Percentiles rank a stretch among this genome's conserved stretches.
phyloP scores from a whole-genome alignment of 2,329 filamentous ascomycete genomes.

The Ilyonectria destructans region DNA sequence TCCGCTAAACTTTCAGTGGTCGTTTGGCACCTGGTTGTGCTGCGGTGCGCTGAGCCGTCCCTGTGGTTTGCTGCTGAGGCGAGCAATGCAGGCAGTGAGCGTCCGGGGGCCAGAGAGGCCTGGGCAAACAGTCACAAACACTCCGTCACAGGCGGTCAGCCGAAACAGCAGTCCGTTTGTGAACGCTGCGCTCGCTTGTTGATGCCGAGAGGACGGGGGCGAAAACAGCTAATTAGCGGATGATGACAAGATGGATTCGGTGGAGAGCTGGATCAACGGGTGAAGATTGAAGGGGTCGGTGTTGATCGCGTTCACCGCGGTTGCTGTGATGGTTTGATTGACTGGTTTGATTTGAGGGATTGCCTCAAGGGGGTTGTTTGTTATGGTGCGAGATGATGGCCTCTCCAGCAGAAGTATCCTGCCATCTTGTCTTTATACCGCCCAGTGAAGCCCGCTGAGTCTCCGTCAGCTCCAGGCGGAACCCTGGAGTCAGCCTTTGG shows the following conservation, averaged over 20 bases:
- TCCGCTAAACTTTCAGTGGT: conserved; percentile 45
- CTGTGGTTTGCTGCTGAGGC: conserved; percentile 1
- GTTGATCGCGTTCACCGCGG: conserved; percentile 34
- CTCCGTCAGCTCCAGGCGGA: not conserved
- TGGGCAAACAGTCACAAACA: not conserved
- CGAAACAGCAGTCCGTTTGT: conserved; percentile 1
- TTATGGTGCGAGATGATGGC: not conserved
- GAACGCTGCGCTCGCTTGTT: conserved; percentile 13
- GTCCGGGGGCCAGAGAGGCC: not conserved
- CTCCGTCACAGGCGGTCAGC: conserved; percentile 29
- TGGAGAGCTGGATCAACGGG: conserved; percentile 38
- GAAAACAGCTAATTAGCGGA: conserved; percentile 35
- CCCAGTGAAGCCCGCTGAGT: not conserved
- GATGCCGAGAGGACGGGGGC: conserved; percentile 10
- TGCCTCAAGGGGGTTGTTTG: conserved; percentile 17
- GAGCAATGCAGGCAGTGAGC: not conserved
- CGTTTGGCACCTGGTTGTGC: conserved; percentile 36
- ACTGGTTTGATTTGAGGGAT: conserved; percentile 31
- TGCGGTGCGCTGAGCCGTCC: conserved; percentile 19
- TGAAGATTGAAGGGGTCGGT: conserved; percentile 39
- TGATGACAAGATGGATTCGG: conserved; percentile 45
- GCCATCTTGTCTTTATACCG: conserved; percentile 11
- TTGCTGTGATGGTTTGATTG: conserved; percentile 41
- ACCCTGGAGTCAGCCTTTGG: not conserved
- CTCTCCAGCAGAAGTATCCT: not conserved